Percentiles rank a stretch among this genome's conserved stretches.
These are phyloP conservation scores for Mycena chlorophos DNA, from an alignment of 768 basidiomycete species.

Conservation along the genomic window DNA sequence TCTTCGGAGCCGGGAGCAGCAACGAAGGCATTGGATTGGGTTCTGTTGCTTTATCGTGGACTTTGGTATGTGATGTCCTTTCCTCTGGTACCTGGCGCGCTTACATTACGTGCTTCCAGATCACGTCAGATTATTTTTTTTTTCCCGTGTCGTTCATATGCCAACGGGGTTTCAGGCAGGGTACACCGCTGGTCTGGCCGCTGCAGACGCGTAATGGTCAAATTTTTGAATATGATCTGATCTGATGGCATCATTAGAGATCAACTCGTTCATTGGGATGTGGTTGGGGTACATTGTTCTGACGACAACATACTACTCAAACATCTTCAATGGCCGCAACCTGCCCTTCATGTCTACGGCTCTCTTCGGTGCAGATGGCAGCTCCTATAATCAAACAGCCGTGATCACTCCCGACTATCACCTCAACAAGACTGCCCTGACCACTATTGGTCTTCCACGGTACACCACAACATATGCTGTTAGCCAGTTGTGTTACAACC, in stretches of 20 bases:
- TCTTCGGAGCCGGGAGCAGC: conserved; percentile 47
- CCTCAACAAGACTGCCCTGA: conserved; percentile 33
- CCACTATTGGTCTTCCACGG: conserved; percentile 28
- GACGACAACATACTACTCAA: conserved; percentile 42
- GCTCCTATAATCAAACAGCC: conserved; percentile 42
- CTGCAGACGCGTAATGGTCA: conserved; percentile 48
- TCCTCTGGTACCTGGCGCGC: too few species aligned
- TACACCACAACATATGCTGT: conserved; percentile 51
- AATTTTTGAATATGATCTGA: background rate
- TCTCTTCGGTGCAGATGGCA: conserved; percentile 39
- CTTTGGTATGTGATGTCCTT: too few species aligned
- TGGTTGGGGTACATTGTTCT: conserved; percentile 46
- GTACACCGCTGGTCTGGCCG: conserved; percentile 55
- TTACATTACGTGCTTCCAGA: too few species aligned
- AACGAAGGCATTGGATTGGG: conserved; percentile 54
- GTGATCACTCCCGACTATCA: conserved; percentile 41
- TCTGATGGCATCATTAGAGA: conserved; percentile 27
- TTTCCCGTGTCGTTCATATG: too few species aligned
- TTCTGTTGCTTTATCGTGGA: conserved; percentile 51
- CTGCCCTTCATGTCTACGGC: conserved; percentile 51
- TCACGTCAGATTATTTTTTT: too few species aligned
- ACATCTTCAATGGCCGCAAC: conserved; percentile 46
- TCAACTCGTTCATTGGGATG: conserved; percentile 51
- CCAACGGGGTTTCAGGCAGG: too few species aligned
- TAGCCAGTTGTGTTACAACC: conserved; percentile 50